Evolutionary conservation across 169 alveolate genomes (phyloP).

Genomic region (Plasmodium coatneyi): DNA sequence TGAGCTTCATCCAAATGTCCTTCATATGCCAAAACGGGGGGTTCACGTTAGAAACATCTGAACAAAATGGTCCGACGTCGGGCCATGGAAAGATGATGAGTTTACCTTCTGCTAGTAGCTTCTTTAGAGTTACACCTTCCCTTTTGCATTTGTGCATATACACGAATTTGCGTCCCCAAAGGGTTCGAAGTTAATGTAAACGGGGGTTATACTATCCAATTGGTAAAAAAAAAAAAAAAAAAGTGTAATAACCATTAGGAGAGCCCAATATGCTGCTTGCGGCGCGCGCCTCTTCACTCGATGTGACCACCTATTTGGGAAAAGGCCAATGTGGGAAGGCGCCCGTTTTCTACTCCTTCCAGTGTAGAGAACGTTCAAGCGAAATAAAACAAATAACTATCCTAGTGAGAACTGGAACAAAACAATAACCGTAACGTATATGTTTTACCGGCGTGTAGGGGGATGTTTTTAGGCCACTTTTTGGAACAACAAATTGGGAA

Average conservation of each 20-base stretch:
- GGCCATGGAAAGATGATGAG: not conserved
- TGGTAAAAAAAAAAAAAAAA: slow-evolving; percentile 8
- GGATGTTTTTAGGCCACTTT: not conserved
- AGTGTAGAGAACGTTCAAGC: not conserved
- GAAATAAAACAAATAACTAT: not conserved
- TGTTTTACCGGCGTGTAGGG: not conserved
- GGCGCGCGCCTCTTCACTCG: not conserved
- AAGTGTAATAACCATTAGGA: not conserved
- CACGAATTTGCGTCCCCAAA: not conserved
- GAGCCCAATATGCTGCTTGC: not conserved
- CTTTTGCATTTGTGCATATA: not conserved
- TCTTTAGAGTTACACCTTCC: not conserved
- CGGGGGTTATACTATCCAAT: not conserved
- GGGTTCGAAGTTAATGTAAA: not conserved
- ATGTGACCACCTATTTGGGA: not conserved
- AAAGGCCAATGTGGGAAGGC: not conserved
- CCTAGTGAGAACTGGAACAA: not conserved
- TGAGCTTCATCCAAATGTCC: not conserved
- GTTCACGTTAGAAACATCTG: not conserved
- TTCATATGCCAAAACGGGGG: not conserved
- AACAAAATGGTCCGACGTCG: not conserved
- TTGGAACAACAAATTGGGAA: not conserved
- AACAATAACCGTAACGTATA: not conserved
- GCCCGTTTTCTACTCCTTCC: not conserved
- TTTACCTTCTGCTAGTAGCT: not conserved